Evolutionary conservation across 75 land plant genomes (phyloP), one percentile per base, ranked within the genome.

Genomic region (Picea sitchensis): DNA sequence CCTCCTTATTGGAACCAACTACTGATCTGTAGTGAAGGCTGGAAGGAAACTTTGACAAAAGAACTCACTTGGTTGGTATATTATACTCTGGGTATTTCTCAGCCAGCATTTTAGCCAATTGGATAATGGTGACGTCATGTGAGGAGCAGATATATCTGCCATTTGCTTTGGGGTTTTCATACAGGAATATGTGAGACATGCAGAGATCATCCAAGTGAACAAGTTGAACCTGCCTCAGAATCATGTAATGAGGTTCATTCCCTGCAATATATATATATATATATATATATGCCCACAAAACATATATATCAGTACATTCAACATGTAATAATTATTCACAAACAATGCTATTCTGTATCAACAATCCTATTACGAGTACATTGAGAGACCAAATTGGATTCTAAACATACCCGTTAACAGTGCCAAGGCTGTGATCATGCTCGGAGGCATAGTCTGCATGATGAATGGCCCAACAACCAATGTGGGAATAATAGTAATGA

Each of bases 71-170:
- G 5, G 82, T 82, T 30, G 83, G 83, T 26, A 82, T 58, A 8
- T 78, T 59, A 51, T 64, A 79, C 82, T 86, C 76, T 32, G 88
- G 86, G 77, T 83, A 86, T 56, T 77, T 83, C 20, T 61, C 17
- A n/a, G 86, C 69, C 11, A 92, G 72, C 76, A 90, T 76, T 9
- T 76, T 74, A 58, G 92, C 86, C 11, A 90, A 31, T 15, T 92
- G 89, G 30, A 72, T 47, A 74, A 91, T 95, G 82, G 92, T 91
- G 14, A 90, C 87, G 64, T 87, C 89, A 54, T 85, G 79, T 15
- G 90, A 82, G 26, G 98, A 96, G 83, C 92, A 94, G 56, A 96
- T 94, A 80, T 92, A 96, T 61, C 98, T 87, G 11, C 98, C 98
- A 21, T 87, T 81, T 11, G 93, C 94, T 31, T 81, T 82, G 0